Conservation (phyloP, 106 monocot species). For the Narthecium ossifragum region DNA sequence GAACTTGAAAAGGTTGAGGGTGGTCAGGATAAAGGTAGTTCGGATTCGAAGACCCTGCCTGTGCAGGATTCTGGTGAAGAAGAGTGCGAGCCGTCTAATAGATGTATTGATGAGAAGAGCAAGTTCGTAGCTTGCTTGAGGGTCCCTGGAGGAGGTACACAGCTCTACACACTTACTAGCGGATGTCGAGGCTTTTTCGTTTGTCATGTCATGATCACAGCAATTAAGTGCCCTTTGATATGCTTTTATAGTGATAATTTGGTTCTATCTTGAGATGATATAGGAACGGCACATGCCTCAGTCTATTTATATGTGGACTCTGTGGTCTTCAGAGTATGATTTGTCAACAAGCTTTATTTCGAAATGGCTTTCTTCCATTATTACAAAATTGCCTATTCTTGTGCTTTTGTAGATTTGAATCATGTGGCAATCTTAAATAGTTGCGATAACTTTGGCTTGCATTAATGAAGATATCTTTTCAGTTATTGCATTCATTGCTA, state of each 20-base stretch:
- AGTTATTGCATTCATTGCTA: not conserved
- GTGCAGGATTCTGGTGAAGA: constrained; percentile 12
- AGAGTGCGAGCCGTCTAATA: constrained; percentile 57
- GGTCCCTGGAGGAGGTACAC: constrained; percentile 69
- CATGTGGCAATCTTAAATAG: not conserved
- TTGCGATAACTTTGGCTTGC: not conserved
- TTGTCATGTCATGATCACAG: no score
- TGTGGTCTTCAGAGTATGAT: no score
- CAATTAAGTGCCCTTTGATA: not conserved
- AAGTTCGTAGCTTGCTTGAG: constrained; percentile 73
- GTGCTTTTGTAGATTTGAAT: not conserved
- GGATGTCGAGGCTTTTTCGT: no score
- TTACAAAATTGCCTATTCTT: no score
- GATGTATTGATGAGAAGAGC: constrained; percentile 49
- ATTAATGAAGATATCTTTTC: not conserved
- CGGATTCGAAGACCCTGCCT: constrained; percentile 5
- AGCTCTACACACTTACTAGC: not conserved
- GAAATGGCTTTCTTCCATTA: no score
- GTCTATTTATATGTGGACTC: not conserved
- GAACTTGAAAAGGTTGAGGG: not conserved
- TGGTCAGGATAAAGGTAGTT: constrained; percentile 1
- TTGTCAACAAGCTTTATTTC: no score
- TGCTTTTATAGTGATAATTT: not conserved
- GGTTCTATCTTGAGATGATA: not conserved
- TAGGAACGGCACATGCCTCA: no score